These are phyloP conservation scores for Ustilago hordei DNA, from an alignment of 1,284 basidiomycete species.

Conservation along the genomic window DNA sequence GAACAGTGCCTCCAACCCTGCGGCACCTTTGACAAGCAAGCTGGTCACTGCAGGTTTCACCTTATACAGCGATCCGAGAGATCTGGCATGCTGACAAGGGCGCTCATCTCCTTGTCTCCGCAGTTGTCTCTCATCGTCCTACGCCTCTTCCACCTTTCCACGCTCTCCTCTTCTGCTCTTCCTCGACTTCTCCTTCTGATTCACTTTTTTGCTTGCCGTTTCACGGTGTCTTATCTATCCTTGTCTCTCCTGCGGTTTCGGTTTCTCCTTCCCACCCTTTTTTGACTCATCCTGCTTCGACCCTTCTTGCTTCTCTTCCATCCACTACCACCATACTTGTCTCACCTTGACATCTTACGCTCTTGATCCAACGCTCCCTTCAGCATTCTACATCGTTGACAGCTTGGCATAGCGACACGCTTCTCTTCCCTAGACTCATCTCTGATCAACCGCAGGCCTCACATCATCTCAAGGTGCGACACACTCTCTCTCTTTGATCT, in stretches of 20 bases:
- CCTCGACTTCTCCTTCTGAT: slow-evolving; percentile 28
- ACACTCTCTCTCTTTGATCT: background rate
- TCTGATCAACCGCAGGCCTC: background rate
- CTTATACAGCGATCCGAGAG: slow-evolving; percentile 25
- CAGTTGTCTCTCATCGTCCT: slow-evolving; percentile 33
- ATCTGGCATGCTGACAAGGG: slow-evolving; percentile 40
- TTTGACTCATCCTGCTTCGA: slow-evolving; percentile 33
- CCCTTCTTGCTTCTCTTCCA: slow-evolving; percentile 9
- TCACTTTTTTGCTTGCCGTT: slow-evolving; percentile 27
- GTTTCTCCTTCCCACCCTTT: slow-evolving; percentile 15
- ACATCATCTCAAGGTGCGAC: background rate
- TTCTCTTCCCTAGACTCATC: background rate
- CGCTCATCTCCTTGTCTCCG: slow-evolving; percentile 19
- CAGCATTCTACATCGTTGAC: slow-evolving; percentile 2
- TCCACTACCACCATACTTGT: slow-evolving; percentile 48
- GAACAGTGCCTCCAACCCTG: background rate
- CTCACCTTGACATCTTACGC: slow-evolving; percentile 27
- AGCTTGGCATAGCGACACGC: slow-evolving; percentile 4
- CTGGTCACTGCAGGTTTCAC: slow-evolving; percentile 32
- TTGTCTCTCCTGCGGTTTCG: slow-evolving; percentile 53
- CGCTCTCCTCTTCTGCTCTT: slow-evolving; percentile 1
- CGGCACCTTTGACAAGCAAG: background rate
- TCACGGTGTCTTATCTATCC: slow-evolving; percentile 51
- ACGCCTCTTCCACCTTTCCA: slow-evolving; percentile 16
- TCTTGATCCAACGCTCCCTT: slow-evolving; percentile 16